Percentiles rank a stretch among this genome's conserved stretches.
phyloP scores from a whole-genome alignment of 352 stramenopile genomes.

The Globisporangium lucens region DNA sequence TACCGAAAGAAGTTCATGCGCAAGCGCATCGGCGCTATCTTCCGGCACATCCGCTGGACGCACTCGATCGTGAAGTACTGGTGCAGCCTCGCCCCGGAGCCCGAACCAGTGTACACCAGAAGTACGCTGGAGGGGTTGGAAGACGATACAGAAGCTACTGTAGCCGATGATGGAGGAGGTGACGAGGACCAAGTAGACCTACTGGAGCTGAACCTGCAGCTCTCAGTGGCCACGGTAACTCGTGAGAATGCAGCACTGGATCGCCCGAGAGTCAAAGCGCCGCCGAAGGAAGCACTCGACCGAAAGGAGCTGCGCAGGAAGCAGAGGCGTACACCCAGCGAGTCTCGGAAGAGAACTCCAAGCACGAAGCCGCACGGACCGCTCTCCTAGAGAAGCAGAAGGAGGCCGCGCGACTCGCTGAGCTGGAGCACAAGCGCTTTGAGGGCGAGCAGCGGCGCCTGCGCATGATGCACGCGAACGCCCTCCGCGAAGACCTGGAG shows the following conservation, averaged over 20 bases:
- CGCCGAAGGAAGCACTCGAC: slow-evolving; percentile 2
- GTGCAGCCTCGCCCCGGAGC: slow-evolving; percentile 25
- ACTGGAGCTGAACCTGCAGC: background rate
- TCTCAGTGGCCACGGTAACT: background rate
- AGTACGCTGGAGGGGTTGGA: background rate
- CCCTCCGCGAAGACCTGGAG: slow-evolving; percentile 36
- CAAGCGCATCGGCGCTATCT: slow-evolving; percentile 28
- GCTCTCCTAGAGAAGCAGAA: slow-evolving; percentile 27
- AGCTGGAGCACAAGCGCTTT: slow-evolving; percentile 21
- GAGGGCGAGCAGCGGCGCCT: slow-evolving; percentile 31
- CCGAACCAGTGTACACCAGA: background rate
- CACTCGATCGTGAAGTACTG: slow-evolving; percentile 36
- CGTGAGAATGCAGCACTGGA: background rate
- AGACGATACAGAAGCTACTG: background rate
- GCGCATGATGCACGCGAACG: slow-evolving; percentile 25
- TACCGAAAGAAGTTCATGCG: slow-evolving; percentile 66
- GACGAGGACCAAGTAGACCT: slow-evolving; percentile 1
- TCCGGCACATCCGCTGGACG: slow-evolving; percentile 29
- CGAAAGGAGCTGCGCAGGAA: slow-evolving; percentile 21
- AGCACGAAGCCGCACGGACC: slow-evolving; percentile 26
- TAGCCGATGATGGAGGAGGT: background rate
- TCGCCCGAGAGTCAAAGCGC: background rate
- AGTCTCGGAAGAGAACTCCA: slow-evolving; percentile 36
- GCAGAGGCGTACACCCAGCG: slow-evolving; percentile 40
- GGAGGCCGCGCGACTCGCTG: slow-evolving; percentile 21